Evolutionary conservation across 2,329 filamentous ascomycete species (phyloP), one percentile per base, ranked within the genome.

Genomic region (Hirsutella minnesotensis): DNA sequence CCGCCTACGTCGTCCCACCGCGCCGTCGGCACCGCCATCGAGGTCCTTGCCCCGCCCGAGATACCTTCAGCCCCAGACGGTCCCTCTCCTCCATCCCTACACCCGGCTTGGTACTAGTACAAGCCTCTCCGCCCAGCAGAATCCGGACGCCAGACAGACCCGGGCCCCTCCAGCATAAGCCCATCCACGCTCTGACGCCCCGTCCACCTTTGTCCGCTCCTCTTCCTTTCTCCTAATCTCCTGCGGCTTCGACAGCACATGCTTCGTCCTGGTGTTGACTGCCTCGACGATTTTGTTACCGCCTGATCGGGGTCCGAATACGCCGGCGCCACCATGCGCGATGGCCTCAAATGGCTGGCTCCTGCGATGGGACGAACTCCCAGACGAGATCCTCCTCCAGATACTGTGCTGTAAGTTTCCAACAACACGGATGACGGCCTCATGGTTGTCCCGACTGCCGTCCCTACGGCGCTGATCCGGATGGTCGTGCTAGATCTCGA

Each of bases 301-400:
- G 3, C 13, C 15, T 35, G 33, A 16, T 18, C 8, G 15, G 33
- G 5, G 16, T 18, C 33, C 3, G 15, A 35, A 35, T 18, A 18
- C 9, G 15, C n/a, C 33, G 9, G 30, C 31, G 44, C 46, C 46
- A 47, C 18, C 43, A 51, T 54, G 51, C 48, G 50, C 44, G 44
- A 63, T 62, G 60, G 49, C 51, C 39, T 51, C 46, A 31, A 37
- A 37, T 33, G 42, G 43, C 43, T 48, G 46, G 42, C 45, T 49
- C 24, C 47, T 49, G 43, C 49, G 49, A 43, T 62, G 55, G 58
- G 68, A 77, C 50, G 67, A 66, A 52, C 71, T 83, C 49, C 79
- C 79, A 33, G 69, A 75, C 58, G 79, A 83, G 64, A 73, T 83
- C 48, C 56, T 82, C 44, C 66, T 79, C 47, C 73, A 81, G 53